Conservation (phyloP, 2,329 filamentous ascomycete genomes). For the Fusarium keratoplasticum region DNA sequence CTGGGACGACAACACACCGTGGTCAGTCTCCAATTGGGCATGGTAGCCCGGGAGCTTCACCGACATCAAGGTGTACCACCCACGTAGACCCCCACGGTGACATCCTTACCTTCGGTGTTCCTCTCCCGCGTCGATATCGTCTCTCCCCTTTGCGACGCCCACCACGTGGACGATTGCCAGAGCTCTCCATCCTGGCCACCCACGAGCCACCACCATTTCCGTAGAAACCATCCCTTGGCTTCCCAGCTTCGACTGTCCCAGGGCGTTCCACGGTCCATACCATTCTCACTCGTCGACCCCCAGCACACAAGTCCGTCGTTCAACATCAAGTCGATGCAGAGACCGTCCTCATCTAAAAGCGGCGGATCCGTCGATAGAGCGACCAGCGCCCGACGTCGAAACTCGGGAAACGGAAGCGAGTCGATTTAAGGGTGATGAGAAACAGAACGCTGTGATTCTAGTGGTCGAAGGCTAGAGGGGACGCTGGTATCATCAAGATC, state of each 20-base stretch:
- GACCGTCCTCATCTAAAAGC: not conserved
- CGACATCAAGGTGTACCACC: not conserved
- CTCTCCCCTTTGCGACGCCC: not conserved
- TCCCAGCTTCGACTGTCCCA: not conserved
- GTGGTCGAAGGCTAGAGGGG: not conserved
- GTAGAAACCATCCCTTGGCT: not conserved
- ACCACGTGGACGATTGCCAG: not conserved
- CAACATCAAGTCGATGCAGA: not conserved
- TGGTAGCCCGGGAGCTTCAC: not conserved
- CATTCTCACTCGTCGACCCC: not conserved
- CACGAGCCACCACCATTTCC: not conserved
- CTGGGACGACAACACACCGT: not conserved
- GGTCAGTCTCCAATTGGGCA: not conserved
- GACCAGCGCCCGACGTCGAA: not conserved
- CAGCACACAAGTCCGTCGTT: not conserved
- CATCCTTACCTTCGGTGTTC: not conserved
- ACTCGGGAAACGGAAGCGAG: not conserved
- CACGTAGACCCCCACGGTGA: not conserved
- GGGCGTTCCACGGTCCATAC: not conserved
- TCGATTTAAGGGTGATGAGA: not conserved
- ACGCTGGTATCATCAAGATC: not conserved
- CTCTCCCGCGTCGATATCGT: not conserved
- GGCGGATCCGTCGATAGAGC: not conserved
- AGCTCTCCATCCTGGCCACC: not conserved
- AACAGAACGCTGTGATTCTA: not conserved